Conservation (phyloP, 2,329 filamentous ascomycete genomes). For the Colletotrichum nymphaeae region DNA sequence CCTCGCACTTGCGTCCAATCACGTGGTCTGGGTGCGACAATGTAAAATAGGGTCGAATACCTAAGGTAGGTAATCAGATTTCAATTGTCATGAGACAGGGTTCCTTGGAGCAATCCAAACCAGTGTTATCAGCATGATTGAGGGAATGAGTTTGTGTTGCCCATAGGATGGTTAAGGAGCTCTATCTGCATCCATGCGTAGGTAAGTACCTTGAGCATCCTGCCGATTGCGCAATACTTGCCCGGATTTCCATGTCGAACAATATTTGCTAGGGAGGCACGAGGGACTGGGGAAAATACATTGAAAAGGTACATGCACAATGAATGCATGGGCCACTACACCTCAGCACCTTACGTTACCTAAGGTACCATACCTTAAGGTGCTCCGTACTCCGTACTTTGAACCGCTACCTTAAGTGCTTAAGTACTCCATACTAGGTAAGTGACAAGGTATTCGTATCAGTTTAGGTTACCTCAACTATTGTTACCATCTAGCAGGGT, state of each 20-base stretch:
- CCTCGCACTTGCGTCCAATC: conserved; percentile 19
- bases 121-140: not conserved
- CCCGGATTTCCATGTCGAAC: not conserved
- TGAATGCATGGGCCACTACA: not conserved
- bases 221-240: not conserved
- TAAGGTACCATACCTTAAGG: no score
- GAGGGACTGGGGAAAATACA: not conserved
- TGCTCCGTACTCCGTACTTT: no score
- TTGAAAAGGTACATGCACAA: not conserved
- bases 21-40: conserved; percentile 1
- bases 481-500: not conserved
- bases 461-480: not conserved
- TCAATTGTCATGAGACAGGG: not conserved
- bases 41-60: not conserved
- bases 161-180: no score
- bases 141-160: not conserved
- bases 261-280: not conserved
- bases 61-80: not conserved
- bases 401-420: no score
- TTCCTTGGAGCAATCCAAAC: not conserved
- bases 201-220: not conserved
- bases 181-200: no score
- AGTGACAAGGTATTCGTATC: not conserved
- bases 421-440: not conserved
- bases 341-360: no score